These are phyloP conservation scores for Logfia minima DNA, from an alignment of 129 eudicot genomes.

Conservation along the genomic window DNA sequence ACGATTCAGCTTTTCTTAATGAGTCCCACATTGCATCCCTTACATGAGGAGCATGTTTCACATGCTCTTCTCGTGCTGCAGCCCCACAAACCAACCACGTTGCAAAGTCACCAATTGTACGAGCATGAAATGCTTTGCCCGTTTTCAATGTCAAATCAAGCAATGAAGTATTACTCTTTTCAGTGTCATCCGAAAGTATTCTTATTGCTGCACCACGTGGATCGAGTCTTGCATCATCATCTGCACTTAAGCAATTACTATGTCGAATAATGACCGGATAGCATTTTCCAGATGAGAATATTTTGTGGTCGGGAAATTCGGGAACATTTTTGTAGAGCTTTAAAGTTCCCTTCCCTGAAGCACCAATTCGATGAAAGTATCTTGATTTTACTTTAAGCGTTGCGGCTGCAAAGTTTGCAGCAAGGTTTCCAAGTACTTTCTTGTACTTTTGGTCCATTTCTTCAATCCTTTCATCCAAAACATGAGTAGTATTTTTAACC, in stretches of 20 bases:
- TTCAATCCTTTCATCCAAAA: slow-evolving; percentile 43
- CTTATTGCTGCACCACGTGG: slow-evolving; percentile 61
- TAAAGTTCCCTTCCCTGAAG: slow-evolving; percentile 51
- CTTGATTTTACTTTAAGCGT: slow-evolving; percentile 51
- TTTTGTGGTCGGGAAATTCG: slow-evolving; percentile 40
- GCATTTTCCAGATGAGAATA: slow-evolving; percentile 42
- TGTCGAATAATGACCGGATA: slow-evolving; percentile 51
- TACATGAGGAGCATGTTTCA: slow-evolving; percentile 49
- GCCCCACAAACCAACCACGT: slow-evolving; percentile 53
- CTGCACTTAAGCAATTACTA: slow-evolving; percentile 59
- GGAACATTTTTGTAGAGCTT: slow-evolving; percentile 37
- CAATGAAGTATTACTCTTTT: slow-evolving; percentile 17
- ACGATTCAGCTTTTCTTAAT: slow-evolving; percentile 38
- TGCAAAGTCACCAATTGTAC: slow-evolving; percentile 56
- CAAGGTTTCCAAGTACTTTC: slow-evolving; percentile 56
- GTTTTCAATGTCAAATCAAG: slow-evolving; percentile 56
- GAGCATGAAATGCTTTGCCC: slow-evolving; percentile 55
- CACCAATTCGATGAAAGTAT: slow-evolving; percentile 65
- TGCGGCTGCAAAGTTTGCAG: slow-evolving; percentile 54
- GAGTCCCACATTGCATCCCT: slow-evolving; percentile 56
- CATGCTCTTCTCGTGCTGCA: slow-evolving; percentile 49
- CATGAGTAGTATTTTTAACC: slow-evolving; percentile 35
- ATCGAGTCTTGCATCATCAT: slow-evolving; percentile 59
- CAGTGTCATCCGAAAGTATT: slow-evolving; percentile 41
- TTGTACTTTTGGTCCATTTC: slow-evolving; percentile 42